Conservation (phyloP, 2,329 filamentous ascomycete species). For the Fusarium annulatum region DNA sequence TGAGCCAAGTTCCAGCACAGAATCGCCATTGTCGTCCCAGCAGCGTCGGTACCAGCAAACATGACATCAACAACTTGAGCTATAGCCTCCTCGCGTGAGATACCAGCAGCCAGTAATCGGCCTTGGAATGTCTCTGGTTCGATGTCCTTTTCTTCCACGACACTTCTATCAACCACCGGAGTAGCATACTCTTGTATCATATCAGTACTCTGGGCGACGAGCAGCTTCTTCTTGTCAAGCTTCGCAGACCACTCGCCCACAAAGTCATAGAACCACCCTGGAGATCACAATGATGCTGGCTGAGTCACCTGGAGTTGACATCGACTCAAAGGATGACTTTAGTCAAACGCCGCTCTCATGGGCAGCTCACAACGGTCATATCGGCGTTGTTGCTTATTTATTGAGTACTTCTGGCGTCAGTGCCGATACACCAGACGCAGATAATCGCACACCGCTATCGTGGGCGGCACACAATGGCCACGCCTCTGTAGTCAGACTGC, state of each 20-base stretch:
- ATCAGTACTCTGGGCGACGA: background rate
- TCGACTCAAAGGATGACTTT: background rate
- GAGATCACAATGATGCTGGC: background rate
- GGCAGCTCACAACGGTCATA: background rate
- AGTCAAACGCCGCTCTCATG: background rate
- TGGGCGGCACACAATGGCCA: background rate
- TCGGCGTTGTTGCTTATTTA: background rate
- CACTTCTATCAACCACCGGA: background rate
- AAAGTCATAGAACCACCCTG: background rate
- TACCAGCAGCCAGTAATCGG: background rate
- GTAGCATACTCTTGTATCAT: background rate
- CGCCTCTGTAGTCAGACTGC: background rate
- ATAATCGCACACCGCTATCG: background rate
- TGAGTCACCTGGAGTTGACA: background rate
- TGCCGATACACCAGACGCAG: background rate
- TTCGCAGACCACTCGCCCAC: background rate
- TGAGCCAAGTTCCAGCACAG: background rate
- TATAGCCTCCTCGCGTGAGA: background rate
- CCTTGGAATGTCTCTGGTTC: background rate
- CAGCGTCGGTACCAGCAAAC: background rate
- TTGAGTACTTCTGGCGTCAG: background rate
- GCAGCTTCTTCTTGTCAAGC: background rate
- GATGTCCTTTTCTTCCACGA: background rate
- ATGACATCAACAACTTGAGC: background rate
- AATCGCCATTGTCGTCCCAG: background rate